Conservation (phyloP, 345 rosid species). For the Zanthoxylum bungeanum region DNA sequence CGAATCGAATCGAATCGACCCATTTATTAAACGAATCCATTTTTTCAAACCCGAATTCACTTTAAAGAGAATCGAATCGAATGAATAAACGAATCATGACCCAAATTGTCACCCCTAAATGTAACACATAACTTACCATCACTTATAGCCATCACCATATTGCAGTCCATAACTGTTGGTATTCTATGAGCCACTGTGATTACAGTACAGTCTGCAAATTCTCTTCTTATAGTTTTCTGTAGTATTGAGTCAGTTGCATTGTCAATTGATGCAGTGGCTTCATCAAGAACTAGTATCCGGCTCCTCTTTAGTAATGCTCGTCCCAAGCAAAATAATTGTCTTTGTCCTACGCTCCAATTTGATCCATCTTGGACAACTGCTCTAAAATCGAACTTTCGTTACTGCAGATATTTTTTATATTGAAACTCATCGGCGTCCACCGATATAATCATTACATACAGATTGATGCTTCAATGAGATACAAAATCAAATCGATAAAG, state of each 20-base stretch:
- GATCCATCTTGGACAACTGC: conserved; percentile 50
- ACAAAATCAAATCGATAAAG: no score
- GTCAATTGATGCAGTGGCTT: conserved; percentile 66
- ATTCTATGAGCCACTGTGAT: conserved; percentile 62
- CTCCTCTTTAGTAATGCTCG: conserved; percentile 52
- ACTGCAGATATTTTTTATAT: no score
- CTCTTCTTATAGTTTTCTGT: conserved; percentile 49
- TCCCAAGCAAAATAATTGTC: conserved; percentile 61
- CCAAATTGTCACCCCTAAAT: no score
- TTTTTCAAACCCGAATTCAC: no score
- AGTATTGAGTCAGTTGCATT: conserved; percentile 50
- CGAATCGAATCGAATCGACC: no score
- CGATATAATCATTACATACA: no score
- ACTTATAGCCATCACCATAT: conserved; percentile 53
- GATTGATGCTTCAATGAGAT: no score
- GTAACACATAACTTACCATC: conserved; percentile 48
- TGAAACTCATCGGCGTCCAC: no score
- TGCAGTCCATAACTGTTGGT: conserved; percentile 67
- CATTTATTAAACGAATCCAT: no score
- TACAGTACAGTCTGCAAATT: conserved; percentile 52
- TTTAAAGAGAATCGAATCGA: no score
- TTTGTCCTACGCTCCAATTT: conserved; percentile 67
- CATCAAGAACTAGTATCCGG: conserved; percentile 55
- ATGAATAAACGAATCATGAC: no score
- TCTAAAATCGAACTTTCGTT: no score